These are phyloP conservation scores for Micromonas commoda DNA, from an alignment of 139 green algal species.

Conservation along the genomic window DNA sequence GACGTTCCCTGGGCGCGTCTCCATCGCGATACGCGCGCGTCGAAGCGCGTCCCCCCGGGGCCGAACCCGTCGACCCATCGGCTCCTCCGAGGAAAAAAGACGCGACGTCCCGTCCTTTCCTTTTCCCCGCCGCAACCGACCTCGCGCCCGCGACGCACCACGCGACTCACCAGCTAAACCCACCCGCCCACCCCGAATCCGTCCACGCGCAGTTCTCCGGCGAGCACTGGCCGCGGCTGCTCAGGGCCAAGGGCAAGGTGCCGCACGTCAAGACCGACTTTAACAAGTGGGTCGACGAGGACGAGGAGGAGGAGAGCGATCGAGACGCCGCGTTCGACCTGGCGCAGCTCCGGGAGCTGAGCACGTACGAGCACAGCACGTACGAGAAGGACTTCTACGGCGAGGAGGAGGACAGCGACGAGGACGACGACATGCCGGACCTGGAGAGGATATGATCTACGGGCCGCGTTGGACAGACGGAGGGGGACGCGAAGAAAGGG, in stretches of 20 bases:
- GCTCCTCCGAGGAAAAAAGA: no score
- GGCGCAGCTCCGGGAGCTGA: not conserved
- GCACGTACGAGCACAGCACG: constrained; percentile 11
- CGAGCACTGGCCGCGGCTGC: constrained; percentile 12
- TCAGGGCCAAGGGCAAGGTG: not conserved
- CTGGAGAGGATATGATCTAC: not conserved
- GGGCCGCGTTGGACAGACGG: not conserved
- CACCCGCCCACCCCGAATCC: no score
- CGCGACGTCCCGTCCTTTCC: no score
- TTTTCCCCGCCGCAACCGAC: no score
- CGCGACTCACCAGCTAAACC: no score
- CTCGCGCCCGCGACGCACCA: no score
- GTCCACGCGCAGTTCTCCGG: not conserved
- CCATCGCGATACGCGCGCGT: no score
- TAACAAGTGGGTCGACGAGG: constrained; percentile 17
- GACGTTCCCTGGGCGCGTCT: no score
- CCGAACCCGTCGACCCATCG: no score
- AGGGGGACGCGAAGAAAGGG: no score
- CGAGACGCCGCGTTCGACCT: constrained; percentile 7
- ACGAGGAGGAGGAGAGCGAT: not conserved
- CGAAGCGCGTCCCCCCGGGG: no score
- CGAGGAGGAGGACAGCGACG: not conserved
- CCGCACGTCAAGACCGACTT: constrained; percentile 20
- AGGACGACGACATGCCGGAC: constrained; percentile 22
- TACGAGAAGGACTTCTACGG: not conserved